A percentile compares a stretch with the other conserved stretches of the same genome.
phyloP scores from a whole-genome alignment of 495 filamentous ascomycete species.

The Penicillium verhagenii region DNA sequence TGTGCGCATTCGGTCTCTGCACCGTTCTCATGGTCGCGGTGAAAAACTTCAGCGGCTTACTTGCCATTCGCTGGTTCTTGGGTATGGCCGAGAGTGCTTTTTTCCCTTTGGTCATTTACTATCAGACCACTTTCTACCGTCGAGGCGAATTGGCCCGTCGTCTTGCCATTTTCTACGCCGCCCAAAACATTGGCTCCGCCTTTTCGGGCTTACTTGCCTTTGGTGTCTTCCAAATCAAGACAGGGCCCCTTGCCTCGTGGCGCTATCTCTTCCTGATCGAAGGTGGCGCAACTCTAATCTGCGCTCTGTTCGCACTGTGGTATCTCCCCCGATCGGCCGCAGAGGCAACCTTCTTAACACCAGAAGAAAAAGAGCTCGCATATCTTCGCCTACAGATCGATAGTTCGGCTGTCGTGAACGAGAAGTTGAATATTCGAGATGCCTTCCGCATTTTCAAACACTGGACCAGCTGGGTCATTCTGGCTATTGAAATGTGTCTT shows the following conservation, averaged over 20 bases:
- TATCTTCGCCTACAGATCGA: constrained; percentile 75
- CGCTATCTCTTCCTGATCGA: constrained; percentile 78
- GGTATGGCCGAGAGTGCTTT: constrained; percentile 74
- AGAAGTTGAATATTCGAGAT: constrained; percentile 65
- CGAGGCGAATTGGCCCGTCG: constrained; percentile 74
- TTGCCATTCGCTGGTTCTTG: constrained; percentile 56
- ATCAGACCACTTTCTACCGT: constrained; percentile 62
- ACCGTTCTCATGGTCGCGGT: constrained; percentile 55
- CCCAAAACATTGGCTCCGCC: constrained; percentile 69
- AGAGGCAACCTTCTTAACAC: constrained; percentile 61
- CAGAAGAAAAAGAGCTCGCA: constrained; percentile 66
- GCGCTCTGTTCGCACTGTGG: constrained; percentile 65
- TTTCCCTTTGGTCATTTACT: constrained; percentile 67
- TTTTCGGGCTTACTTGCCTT: constrained; percentile 74
- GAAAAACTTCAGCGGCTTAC: constrained; percentile 64
- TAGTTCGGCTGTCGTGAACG: constrained; percentile 68
- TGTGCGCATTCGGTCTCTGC: constrained; percentile 63
- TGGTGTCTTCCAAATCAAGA: constrained; percentile 71
- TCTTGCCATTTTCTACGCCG: constrained; percentile 77
- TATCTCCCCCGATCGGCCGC: constrained; percentile 67
- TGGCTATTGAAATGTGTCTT: constrained; percentile 70
- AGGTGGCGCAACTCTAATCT: constrained; percentile 60
- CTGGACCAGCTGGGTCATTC: constrained; percentile 59
- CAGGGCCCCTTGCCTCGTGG: constrained; percentile 55
- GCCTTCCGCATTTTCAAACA: constrained; percentile 62